These are phyloP conservation scores for Bonia amplexicaulis DNA, from an alignment of 176 grass and related monocot genomes.

Conservation along the genomic window DNA sequence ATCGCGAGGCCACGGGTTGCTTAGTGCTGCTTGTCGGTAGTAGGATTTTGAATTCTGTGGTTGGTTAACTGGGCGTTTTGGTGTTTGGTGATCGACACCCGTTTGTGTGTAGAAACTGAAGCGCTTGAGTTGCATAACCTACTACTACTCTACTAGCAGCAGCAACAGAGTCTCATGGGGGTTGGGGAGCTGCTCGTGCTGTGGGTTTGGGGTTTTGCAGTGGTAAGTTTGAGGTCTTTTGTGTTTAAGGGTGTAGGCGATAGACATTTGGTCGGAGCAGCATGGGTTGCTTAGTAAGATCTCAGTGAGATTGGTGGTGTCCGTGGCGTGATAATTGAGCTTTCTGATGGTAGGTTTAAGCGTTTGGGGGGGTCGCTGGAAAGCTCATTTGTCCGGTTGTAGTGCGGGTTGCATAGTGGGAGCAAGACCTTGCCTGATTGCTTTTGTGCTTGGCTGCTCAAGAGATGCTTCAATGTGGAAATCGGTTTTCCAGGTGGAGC, in stretches of 20 bases:
- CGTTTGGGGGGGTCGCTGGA: not conserved
- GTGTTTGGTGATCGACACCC: not conserved
- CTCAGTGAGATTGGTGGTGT: not conserved
- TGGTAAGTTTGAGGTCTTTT: not conserved
- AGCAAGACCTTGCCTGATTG: not conserved
- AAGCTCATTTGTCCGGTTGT: not conserved
- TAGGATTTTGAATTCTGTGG: not conserved
- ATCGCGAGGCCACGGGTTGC: not conserved
- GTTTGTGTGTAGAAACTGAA: not conserved
- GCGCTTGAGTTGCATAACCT: not conserved
- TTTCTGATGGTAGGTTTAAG: not conserved
- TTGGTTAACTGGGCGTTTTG: not conserved
- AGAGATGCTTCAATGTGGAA: not conserved
- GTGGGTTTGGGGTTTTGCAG: constrained; percentile 11
- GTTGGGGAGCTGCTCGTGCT: not conserved
- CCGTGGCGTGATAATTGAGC: not conserved
- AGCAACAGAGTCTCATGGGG: not conserved
- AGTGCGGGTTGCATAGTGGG: not conserved
- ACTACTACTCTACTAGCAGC: not conserved
- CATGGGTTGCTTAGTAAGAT: not conserved
- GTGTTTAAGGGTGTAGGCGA: not conserved
- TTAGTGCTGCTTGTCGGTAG: not conserved
- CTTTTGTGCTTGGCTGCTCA: not conserved
- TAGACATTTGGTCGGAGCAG: not conserved
- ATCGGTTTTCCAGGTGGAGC: not conserved